Base-by-base conservation (phyloP, 2,329 filamentous ascomycete genomes). In the Sarocladium kiliense region DNA sequence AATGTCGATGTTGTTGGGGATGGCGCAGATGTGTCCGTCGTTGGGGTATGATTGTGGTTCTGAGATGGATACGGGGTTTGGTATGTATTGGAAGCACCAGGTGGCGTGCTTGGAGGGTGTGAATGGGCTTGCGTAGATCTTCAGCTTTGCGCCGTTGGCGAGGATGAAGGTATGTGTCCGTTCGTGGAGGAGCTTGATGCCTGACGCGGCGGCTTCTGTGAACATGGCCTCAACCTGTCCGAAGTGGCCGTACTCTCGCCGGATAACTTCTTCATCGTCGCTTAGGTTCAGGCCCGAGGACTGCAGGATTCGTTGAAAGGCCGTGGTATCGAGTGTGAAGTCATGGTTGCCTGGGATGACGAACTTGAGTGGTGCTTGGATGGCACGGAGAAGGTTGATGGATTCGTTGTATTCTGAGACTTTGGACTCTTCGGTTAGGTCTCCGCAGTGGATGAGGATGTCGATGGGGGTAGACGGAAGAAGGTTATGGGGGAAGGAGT, bases 321-420 rank as follows among this genome's bases (percentile, higher is more conserved):
- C 61, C 0, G 61, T 59, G 1, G 58, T 44, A 30, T 75, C 71
- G 2, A 75, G 63, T 0, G 68, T 73, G 39, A 77, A 77, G 57
- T 82, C 77, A 57, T 81, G 77, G 53, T 80, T 81, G 1, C 78
- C 77, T 2, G 77, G 69, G 42, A 82, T 79, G 6, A 74, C 65
- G 1, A 81, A 60, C 55, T 80, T 81, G 3, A 79, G 63, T 0
- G 74, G 70, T 0, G 77, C 75, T 1, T 73, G 56, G 16, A 80
- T 63, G 0, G 51, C 53, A 9, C 67, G 59, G 0, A 81, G 65
- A 0, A 76, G 61, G 1, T 65, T 55, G 3, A 80, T 61, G 0
- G 73, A 65, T 2, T 61, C 58, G 21, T 58, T 61, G 42, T 72
- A 75, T 44, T 77, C 74, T 0, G 65, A 51, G 0, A 78, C 50